Evolutionary conservation across 2,329 filamentous ascomycete species (phyloP).

Genomic region (Aureobasidium uvarum): DNA sequence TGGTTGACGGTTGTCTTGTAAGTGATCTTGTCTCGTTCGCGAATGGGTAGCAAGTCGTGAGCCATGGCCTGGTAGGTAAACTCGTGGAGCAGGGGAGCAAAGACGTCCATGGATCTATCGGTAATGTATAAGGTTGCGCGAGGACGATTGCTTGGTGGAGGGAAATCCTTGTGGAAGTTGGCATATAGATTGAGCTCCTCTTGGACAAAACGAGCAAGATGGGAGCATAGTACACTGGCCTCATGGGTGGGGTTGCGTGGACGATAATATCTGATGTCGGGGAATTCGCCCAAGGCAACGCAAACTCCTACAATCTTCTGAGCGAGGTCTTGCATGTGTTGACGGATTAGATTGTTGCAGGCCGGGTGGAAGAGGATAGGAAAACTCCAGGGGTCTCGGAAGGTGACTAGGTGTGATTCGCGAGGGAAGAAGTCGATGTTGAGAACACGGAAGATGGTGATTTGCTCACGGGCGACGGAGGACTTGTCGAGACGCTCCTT

Average conservation of each 20-base stretch:
- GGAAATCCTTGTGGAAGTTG: slow-evolving; percentile 79
- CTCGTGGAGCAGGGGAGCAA: slow-evolving; percentile 85
- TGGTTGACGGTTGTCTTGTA: slow-evolving; percentile 80
- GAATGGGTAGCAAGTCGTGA: slow-evolving; percentile 84
- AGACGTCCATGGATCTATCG: slow-evolving; percentile 88
- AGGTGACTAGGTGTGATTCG: slow-evolving; percentile 88
- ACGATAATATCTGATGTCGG: slow-evolving; percentile 86
- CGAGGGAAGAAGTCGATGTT: slow-evolving; percentile 87
- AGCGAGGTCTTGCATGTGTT: slow-evolving; percentile 79
- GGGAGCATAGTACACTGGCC: slow-evolving; percentile 79
- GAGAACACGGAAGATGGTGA: slow-evolving; percentile 76
- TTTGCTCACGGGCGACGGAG: slow-evolving; percentile 65
- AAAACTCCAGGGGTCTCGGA: slow-evolving; percentile 94
- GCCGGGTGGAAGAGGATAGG: slow-evolving; percentile 85
- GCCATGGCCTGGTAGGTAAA: slow-evolving; percentile 99
- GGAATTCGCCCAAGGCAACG: slow-evolving; percentile 89
- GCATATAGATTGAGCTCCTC: slow-evolving; percentile 88
- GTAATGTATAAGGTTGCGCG: slow-evolving; percentile 81
- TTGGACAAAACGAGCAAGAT: slow-evolving; percentile 87
- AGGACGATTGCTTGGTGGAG: slow-evolving; percentile 72
- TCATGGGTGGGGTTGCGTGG: slow-evolving; percentile 76
- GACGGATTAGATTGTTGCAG: slow-evolving; percentile 78
- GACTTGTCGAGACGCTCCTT: slow-evolving; percentile 73
- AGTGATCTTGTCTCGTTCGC: slow-evolving; percentile 82
- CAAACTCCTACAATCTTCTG: slow-evolving; percentile 91